Percentiles rank a stretch among this genome's conserved stretches.
These are phyloP conservation scores for Mrakia gelida DNA, from an alignment of 768 basidiomycete genomes.

Conservation along the genomic window DNA sequence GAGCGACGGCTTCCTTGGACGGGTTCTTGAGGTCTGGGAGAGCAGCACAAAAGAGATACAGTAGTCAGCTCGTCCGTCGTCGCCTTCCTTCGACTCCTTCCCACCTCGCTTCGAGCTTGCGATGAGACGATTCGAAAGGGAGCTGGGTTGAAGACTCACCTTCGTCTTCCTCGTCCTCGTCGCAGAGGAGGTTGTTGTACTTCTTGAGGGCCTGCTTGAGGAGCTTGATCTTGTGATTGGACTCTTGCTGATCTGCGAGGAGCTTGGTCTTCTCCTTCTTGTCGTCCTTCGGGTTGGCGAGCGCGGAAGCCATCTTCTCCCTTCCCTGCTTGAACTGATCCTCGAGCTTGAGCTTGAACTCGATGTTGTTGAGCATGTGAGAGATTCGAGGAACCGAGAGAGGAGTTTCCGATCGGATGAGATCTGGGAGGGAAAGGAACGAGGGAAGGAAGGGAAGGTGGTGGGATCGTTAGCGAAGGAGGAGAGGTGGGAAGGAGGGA, in stretches of 20 bases:
- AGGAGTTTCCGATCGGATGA: constrained; percentile 96
- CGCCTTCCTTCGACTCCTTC: neutral
- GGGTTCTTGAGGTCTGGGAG: constrained; percentile 21
- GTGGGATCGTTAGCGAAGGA: neutral
- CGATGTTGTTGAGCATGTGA: constrained; percentile 94
- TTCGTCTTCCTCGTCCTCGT: constrained; percentile 57
- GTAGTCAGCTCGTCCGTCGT: neutral
- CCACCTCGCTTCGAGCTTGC: neutral
- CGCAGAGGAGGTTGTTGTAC: constrained; percentile 87
- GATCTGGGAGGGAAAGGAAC: constrained; percentile 51
- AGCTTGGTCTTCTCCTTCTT: constrained; percentile 91
- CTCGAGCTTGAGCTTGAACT: constrained; percentile 98
- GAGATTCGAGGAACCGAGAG: constrained; percentile 94
- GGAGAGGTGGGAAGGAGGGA: neutral
- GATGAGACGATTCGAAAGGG: neutral
- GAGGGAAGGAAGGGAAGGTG: neutral
- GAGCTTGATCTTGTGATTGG: constrained; percentile 92
- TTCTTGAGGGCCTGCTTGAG: constrained; percentile 85
- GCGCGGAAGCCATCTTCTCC: constrained; percentile 89
- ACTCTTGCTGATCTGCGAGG: constrained; percentile 87
- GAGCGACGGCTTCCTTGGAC: constrained; percentile 69
- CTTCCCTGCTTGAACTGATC: constrained; percentile 97
- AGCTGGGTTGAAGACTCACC: constrained; percentile 48
- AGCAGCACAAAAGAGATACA: neutral
- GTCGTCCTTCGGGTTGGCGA: constrained; percentile 88